A percentile compares a stretch with the other conserved stretches of the same genome.
Conservation (phyloP, 2,329 filamentous ascomycete genomes). For the Anthostomella pinea region DNA sequence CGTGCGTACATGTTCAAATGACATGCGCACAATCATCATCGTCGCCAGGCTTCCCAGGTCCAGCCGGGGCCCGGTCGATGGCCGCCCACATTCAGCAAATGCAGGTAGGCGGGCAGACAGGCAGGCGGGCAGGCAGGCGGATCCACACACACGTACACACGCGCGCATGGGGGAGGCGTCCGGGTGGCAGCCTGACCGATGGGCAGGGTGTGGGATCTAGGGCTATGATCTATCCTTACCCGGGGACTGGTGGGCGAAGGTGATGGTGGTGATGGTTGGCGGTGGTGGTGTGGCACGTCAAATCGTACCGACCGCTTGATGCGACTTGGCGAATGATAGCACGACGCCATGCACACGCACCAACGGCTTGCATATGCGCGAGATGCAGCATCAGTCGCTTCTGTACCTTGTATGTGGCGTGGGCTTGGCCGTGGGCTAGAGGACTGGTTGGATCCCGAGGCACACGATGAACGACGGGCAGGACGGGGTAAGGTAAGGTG, state of each 20-base stretch:
- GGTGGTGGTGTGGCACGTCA: constrained; percentile 25
- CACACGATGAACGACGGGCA: no score
- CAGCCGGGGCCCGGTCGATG: constrained; percentile 8
- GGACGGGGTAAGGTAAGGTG: no score
- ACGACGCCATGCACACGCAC: no score
- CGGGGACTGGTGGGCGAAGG: no score
- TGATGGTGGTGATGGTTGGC: constrained; percentile 7
- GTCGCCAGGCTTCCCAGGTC: constrained; percentile 7
- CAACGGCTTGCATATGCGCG: constrained; percentile 34
- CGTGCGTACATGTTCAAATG: neutral
- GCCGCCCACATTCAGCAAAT: constrained; percentile 14
- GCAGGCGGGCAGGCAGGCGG: constrained; percentile 17
- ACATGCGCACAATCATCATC: constrained; percentile 10
- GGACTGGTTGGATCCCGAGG: no score
- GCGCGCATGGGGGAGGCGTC: constrained; percentile 14
- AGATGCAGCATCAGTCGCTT: constrained; percentile 34
- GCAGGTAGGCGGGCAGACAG: constrained; percentile 1
- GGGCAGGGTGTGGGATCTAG: constrained; percentile 15
- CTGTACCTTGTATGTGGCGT: no score
- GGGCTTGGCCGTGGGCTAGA: no score
- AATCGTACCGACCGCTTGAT: constrained; percentile 17
- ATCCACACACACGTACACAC: constrained; percentile 13
- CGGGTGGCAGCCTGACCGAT: constrained; percentile 14
- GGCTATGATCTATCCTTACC: constrained; percentile 18
- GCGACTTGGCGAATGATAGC: constrained; percentile 24